Evolutionary conservation across 2,329 filamentous ascomycete genomes (phyloP), one percentile per base, ranked within the genome.

Genomic region (Cladosporium phlei): DNA sequence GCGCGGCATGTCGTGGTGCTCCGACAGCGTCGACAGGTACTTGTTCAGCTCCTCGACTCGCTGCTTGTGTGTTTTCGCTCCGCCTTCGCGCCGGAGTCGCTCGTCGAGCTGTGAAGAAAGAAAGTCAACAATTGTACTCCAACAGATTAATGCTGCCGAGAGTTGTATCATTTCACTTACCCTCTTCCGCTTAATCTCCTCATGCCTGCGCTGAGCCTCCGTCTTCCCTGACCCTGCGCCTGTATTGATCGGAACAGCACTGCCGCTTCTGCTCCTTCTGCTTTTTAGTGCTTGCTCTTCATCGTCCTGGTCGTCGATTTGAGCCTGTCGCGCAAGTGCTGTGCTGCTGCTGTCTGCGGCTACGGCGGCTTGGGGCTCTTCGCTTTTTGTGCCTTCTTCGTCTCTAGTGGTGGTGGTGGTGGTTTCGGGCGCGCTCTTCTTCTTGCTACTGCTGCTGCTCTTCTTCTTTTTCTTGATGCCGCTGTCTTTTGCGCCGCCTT

Each of bases 41-140:
- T 86, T 88, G 66, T 98, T 98, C 58, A 97, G 72, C 65, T 96
- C 89, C 66, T 97, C 90, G 33, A 98, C 91, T 9, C 88, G 82
- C 72, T 98, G 87, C 66, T 97, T 97, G 68, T 98, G 93, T 22
- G 90, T 95, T 75, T 96, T 97, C 56, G 91, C 80, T 6, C 42
- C 42, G 12, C 94, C 84, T 64, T 96, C 90, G 11, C 85, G 81
- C 62, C 86, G 83, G 34, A 94, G 72, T 52, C 88, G 76, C 60
- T 95, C 85, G 58, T 93, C 81, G 59, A 97, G 73, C 88, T 93
- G 17, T 35, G 25, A 25, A 17, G 38, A 32, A 22, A 21, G 4
- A 40, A n/a, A n/a, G n/a, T n/a, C n/a, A n/a, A n/a, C n/a, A n/a
- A n/a, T n/a, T n/a, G n/a, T n/a, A n/a, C n/a, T n/a, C n/a, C n/a